Conservation (phyloP, 345 rosid species). For the Eucalyptus regnans region DNA sequence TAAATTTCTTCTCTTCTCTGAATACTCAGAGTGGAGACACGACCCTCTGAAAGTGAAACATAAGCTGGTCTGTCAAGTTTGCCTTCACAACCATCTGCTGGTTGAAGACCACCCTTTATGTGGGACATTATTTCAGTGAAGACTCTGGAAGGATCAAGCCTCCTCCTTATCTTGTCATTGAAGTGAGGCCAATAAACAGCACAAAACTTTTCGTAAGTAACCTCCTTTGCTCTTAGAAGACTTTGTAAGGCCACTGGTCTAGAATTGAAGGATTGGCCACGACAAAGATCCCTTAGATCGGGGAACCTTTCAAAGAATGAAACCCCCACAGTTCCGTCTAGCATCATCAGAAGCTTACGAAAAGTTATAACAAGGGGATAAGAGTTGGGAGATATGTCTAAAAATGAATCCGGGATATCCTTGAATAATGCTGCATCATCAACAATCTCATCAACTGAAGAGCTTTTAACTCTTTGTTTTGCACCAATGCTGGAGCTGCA, state of each 20-base stretch:
- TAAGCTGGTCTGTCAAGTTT: conserved; percentile 18
- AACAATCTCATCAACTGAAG: conserved; percentile 8
- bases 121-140: conserved; percentile 45
- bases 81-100: conserved; percentile 7
- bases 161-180: conserved; percentile 11
- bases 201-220: conserved; percentile 29
- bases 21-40: conserved; percentile 17
- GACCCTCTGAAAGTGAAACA: conserved; percentile 13
- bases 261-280: background rate
- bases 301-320: conserved; percentile 36
- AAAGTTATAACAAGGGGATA: conserved; percentile 47
- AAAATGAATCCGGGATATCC: conserved; percentile 28
- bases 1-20: conserved; percentile 15
- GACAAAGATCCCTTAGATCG: conserved; percentile 6
- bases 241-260: conserved; percentile 6
- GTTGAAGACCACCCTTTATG: conserved; percentile 29
- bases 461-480: conserved; percentile 1
- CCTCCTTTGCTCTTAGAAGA: conserved; percentile 27
- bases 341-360: conserved; percentile 42
- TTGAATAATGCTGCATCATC: conserved; percentile 18
- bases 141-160: conserved; percentile 31
- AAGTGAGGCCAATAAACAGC: conserved; percentile 48
- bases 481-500: conserved; percentile 24
- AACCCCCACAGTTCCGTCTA: conserved; percentile 35
- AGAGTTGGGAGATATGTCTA: conserved; percentile 7